Percentiles rank a stretch among this genome's conserved stretches.
Conservation (phyloP, 1,284 basidiomycete genomes). For the Ganoderma boninense region DNA sequence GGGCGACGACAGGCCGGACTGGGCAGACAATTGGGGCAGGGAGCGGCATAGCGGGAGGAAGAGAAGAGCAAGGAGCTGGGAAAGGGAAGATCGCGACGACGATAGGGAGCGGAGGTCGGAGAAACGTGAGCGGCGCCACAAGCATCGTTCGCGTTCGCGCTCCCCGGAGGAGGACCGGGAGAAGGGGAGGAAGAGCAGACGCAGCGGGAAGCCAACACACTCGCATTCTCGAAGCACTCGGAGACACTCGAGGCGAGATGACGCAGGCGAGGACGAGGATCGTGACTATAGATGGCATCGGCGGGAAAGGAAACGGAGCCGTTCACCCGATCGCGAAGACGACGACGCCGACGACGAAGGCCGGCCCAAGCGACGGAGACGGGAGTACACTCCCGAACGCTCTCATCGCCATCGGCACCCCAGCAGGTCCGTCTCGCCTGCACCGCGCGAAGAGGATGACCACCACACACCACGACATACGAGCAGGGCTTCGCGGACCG, state of each 20-base stretch:
- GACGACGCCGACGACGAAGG: conserved; percentile 33
- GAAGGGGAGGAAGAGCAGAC: conserved; percentile 28
- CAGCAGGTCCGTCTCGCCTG: conserved; percentile 15
- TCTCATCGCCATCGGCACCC: conserved; percentile 34
- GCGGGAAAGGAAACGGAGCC: conserved; percentile 33
- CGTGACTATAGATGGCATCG: conserved; percentile 22
- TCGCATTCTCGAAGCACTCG: conserved; percentile 20
- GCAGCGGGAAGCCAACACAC: conserved; percentile 19
- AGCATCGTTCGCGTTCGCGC: conserved; percentile 38
- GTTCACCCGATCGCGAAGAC: conserved; percentile 28
- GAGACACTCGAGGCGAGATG: conserved; percentile 17
- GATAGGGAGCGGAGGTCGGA: conserved; percentile 48
- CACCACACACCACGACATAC: conserved; percentile 6
- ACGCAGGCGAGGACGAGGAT: conserved; percentile 25
- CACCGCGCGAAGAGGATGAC: conserved; percentile 10
- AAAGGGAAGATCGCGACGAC: conserved; percentile 52
- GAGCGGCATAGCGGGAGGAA: conserved; percentile 40
- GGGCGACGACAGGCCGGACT: conserved; percentile 42
- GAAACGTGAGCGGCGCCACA: conserved; percentile 29
- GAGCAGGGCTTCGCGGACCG: neutral
- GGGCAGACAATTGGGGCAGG: conserved; percentile 40
- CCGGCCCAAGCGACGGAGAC: conserved; percentile 29
- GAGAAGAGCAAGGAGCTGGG: conserved; percentile 47
- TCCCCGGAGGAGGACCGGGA: conserved; percentile 19
- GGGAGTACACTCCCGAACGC: conserved; percentile 36